phyloP scores from a whole-genome alignment of 768 basidiomycete species.

The Lentinula boryana region DNA sequence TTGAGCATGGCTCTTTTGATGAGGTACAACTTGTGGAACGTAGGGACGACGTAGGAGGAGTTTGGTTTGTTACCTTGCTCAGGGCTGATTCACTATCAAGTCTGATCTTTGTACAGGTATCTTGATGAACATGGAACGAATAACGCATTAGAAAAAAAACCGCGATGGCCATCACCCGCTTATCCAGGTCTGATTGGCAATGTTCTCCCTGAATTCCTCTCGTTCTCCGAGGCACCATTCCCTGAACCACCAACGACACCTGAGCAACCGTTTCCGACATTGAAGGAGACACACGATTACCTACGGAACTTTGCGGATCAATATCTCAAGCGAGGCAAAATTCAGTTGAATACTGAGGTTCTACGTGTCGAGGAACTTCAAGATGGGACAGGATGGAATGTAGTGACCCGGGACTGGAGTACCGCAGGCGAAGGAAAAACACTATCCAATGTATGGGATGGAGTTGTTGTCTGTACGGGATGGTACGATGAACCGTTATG shows the following conservation, averaged over 20 bases:
- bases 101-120: slow-evolving; percentile 19
- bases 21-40: slow-evolving; percentile 41
- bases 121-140: slow-evolving; percentile 18
- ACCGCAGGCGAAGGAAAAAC: slow-evolving; percentile 8
- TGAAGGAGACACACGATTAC: slow-evolving; percentile 31
- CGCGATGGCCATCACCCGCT: slow-evolving; percentile 41
- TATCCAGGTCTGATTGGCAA: slow-evolving; percentile 46
- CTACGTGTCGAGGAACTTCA: slow-evolving; percentile 28
- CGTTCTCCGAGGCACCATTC: slow-evolving; percentile 31
- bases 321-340: slow-evolving; percentile 22
- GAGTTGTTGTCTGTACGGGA: slow-evolving; percentile 35
- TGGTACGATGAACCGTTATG: slow-evolving; percentile 42
- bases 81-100: not conserved
- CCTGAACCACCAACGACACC: slow-evolving; percentile 20
- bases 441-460: slow-evolving; percentile 37
- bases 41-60: slow-evolving; percentile 41
- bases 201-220: slow-evolving; percentile 39
- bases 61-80: slow-evolving; percentile 29
- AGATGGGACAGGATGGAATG: slow-evolving; percentile 29
- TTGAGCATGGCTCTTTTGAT: slow-evolving; percentile 33
- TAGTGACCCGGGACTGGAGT: slow-evolving; percentile 31
- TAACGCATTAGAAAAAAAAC: slow-evolving; percentile 4
- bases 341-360: slow-evolving; percentile 37
- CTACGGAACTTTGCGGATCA: slow-evolving; percentile 29
- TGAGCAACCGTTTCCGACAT: slow-evolving; percentile 34